Conservation (phyloP, 2,329 filamentous ascomycete genomes). For the Hymenoscyphus linearis region DNA sequence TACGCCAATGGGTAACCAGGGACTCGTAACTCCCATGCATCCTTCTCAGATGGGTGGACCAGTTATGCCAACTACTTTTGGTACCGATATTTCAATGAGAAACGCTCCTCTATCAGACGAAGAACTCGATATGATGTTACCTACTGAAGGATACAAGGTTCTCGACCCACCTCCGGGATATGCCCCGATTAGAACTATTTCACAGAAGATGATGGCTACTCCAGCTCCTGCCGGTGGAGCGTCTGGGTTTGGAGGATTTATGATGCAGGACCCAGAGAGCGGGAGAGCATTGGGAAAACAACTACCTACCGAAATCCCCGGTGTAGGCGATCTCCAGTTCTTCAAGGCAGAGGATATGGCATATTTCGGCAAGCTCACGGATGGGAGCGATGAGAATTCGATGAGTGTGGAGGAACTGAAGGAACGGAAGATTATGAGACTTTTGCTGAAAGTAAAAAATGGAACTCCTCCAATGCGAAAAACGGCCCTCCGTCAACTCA, state of each 20-base stretch:
- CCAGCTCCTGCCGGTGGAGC: constrained; percentile 58
- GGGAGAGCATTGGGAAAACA: constrained; percentile 79
- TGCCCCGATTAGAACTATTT: constrained; percentile 71
- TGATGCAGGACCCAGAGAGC: constrained; percentile 94
- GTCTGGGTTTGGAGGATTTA: constrained; percentile 59
- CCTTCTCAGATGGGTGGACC: constrained; percentile 54
- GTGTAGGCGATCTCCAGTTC: constrained; percentile 92
- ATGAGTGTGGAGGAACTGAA: constrained; percentile 93
- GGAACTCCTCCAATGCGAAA: constrained; percentile 98
- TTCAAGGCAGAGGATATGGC: constrained; percentile 99
- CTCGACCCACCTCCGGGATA: constrained; percentile 89
- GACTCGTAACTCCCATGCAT: constrained; percentile 74
- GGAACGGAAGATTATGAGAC: constrained; percentile 96
- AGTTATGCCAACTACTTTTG: constrained; percentile 59
- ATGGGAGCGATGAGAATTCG: constrained; percentile 85
- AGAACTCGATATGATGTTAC: constrained; percentile 86
- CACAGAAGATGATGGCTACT: constrained; percentile 70
- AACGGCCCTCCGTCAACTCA: constrained; percentile 92
- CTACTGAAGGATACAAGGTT: constrained; percentile 87
- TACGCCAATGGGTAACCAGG: constrained; percentile 67
- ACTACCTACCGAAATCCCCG: constrained; percentile 90
- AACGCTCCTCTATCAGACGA: constrained; percentile 86
- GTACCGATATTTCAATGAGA: constrained; percentile 72
- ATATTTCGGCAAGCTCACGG: constrained; percentile 96
- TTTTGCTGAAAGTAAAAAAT: constrained; percentile 98